Percentiles rank a stretch among this genome's conserved stretches.
These are phyloP conservation scores for Linnemannia zychae DNA, from an alignment of 192 early-diverging fungal species.

Conservation along the genomic window DNA sequence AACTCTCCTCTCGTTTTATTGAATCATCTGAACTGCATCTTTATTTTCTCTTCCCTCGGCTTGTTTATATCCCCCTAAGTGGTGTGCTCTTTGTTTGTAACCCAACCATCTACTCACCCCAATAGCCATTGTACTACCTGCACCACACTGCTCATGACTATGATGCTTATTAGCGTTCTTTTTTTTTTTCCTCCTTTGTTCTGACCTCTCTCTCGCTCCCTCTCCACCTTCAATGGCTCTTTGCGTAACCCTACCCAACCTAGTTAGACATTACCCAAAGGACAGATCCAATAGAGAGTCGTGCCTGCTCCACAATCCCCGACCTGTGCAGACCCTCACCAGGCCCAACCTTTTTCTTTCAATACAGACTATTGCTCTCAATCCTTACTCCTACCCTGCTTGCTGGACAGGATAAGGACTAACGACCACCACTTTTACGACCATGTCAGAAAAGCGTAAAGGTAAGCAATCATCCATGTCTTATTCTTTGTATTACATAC, in stretches of 20 bases:
- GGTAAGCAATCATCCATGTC: constrained; percentile 21
- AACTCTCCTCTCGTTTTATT: neutral
- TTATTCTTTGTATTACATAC: neutral
- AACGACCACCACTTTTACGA: neutral
- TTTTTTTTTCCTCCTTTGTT: neutral
- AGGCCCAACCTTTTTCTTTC: neutral
- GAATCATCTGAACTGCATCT: neutral
- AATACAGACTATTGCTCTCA: neutral
- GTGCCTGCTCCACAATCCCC: constrained; percentile 8
- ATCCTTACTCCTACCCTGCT: neutral
- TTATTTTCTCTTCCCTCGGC: neutral
- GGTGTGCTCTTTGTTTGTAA: constrained; percentile 1
- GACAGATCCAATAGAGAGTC: constrained; percentile 7
- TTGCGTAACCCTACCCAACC: constrained; percentile 7
- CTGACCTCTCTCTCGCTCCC: neutral
- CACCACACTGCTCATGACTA: neutral
- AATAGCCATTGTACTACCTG: neutral
- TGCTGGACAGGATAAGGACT: neutral
- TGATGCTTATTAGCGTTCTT: constrained; percentile 7
- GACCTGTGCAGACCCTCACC: constrained; percentile 4
- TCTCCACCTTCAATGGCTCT: neutral
- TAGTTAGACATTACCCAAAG: neutral
- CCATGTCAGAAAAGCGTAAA: constrained; percentile 55
- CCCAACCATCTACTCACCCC: neutral
- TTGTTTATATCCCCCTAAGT: neutral